phyloP scores from a whole-genome alignment of 2,329 filamentous ascomycete genomes.

The Aspergillus proliferans region DNA sequence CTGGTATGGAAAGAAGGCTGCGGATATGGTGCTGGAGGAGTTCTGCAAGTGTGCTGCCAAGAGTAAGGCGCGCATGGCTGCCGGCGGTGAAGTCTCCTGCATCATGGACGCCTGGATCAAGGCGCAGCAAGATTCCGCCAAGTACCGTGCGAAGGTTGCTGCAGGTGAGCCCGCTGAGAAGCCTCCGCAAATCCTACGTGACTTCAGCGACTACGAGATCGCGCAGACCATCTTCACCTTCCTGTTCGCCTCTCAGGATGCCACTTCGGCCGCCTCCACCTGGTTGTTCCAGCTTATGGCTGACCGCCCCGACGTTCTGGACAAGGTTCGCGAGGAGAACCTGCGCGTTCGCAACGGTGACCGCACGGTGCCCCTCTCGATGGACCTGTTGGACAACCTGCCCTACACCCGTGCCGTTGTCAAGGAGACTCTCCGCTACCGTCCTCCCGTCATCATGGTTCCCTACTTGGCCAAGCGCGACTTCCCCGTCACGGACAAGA shows the following conservation, averaged over 20 bases:
- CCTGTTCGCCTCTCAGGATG: slow-evolving; percentile 94
- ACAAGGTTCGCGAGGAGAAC: slow-evolving; percentile 89
- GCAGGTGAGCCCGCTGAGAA: slow-evolving; percentile 70
- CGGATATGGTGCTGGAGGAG: slow-evolving; percentile 83
- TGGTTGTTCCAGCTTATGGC: slow-evolving; percentile 95
- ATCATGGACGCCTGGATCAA: slow-evolving; percentile 96
- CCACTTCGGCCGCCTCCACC: slow-evolving; percentile 84
- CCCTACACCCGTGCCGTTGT: slow-evolving; percentile 87
- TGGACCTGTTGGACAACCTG: slow-evolving; percentile 85
- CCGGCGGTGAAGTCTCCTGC: slow-evolving; percentile 78
- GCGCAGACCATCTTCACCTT: slow-evolving; percentile 92
- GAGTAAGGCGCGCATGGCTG: slow-evolving; percentile 84
- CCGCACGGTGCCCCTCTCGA: slow-evolving; percentile 60
- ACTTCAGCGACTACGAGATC: slow-evolving; percentile 87
- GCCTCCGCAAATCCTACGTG: slow-evolving; percentile 72
- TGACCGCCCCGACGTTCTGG: slow-evolving; percentile 85
- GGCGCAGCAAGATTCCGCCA: slow-evolving; percentile 77
- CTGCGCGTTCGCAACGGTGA: slow-evolving; percentile 69
- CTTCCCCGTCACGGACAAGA: slow-evolving; percentile 80
- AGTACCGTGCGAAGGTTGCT: slow-evolving; percentile 71
- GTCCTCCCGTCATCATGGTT: slow-evolving; percentile 94
- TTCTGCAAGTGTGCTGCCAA: slow-evolving; percentile 90
- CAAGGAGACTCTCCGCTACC: slow-evolving; percentile 84
- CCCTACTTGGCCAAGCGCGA: slow-evolving; percentile 92
- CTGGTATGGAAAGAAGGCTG: slow-evolving; percentile 94